These are phyloP conservation scores for Canna indica DNA, from an alignment of 176 grass and related monocot species.

Conservation along the genomic window DNA sequence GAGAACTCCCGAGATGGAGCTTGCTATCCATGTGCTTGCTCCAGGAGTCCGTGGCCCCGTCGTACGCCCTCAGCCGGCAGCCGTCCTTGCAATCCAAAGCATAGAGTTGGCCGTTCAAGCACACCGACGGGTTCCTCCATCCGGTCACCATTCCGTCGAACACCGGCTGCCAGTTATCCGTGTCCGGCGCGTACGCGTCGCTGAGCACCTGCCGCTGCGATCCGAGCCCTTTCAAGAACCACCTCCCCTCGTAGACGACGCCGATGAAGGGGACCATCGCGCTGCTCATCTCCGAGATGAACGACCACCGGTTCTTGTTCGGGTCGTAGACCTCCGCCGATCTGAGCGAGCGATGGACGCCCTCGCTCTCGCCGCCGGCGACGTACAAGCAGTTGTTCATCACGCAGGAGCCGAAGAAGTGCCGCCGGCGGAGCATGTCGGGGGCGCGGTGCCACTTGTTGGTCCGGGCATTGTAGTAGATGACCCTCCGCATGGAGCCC, in stretches of 20 bases:
- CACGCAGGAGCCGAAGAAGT: slow-evolving; percentile 42
- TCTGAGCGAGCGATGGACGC: slow-evolving; percentile 21
- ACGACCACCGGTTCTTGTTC: slow-evolving; percentile 63
- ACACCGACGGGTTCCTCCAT: slow-evolving; percentile 58
- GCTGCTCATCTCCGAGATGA: slow-evolving; percentile 49
- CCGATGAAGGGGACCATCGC: slow-evolving; percentile 53
- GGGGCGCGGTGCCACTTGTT: slow-evolving; percentile 77
- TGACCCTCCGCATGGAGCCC: slow-evolving; percentile 49
- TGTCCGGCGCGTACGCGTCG: slow-evolving; percentile 44
- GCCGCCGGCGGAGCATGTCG: slow-evolving; percentile 65
- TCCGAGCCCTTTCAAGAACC: slow-evolving; percentile 67
- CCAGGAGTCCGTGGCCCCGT: slow-evolving; percentile 37
- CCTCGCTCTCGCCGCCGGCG: slow-evolving; percentile 50
- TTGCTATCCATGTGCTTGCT: slow-evolving; percentile 30
- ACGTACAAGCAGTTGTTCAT: slow-evolving; percentile 68
- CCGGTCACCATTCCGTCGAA: slow-evolving; percentile 55
- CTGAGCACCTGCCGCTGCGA: slow-evolving; percentile 42
- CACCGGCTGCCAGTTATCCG: slow-evolving; percentile 34
- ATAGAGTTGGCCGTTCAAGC: slow-evolving; percentile 46
- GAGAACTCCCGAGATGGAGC: slow-evolving; percentile 52
- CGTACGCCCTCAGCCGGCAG: slow-evolving; percentile 50
- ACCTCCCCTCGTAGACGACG: slow-evolving; percentile 49
- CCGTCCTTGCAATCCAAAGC: slow-evolving; percentile 69
- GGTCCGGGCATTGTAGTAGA: slow-evolving; percentile 72
- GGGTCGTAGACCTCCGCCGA: slow-evolving; percentile 69